Evolutionary conservation across 768 basidiomycete genomes (phyloP).

Genomic region (Lyophyllum decastes): DNA sequence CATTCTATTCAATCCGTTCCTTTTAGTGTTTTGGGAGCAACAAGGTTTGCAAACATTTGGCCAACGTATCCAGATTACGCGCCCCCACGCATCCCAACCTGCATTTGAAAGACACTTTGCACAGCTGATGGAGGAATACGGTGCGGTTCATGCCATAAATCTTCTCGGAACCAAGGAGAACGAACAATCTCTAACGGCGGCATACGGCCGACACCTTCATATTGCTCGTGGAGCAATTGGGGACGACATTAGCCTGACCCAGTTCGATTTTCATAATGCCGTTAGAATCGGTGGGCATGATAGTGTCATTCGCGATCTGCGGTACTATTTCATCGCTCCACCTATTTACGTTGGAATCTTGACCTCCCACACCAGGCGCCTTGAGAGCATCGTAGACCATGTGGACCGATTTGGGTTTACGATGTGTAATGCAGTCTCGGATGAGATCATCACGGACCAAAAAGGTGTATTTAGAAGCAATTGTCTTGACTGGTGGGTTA

Average conservation of each 20-base stretch:
- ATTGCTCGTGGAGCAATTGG: constrained; percentile 62
- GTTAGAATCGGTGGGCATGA: constrained; percentile 87
- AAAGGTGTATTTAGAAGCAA: constrained; percentile 93
- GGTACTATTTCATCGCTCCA: constrained; percentile 34
- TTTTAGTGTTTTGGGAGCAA: constrained; percentile 96
- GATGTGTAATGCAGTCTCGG: constrained; percentile 65
- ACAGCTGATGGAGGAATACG: constrained; percentile 85
- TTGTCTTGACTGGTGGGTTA: constrained; percentile 85
- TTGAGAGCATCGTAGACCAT: constrained; percentile 58
- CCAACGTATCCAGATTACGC: constrained; percentile 91
- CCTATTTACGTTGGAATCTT: not conserved
- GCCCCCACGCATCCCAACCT: constrained; percentile 94
- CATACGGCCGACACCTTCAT: constrained; percentile 82
- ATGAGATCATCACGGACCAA: constrained; percentile 83
- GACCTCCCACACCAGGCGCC: constrained; percentile 41
- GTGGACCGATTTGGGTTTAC: constrained; percentile 87
- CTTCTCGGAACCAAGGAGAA: constrained; percentile 91
- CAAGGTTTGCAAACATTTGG: constrained; percentile 95
- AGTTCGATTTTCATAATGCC: constrained; percentile 92
- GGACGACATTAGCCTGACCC: constrained; percentile 75
- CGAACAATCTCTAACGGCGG: constrained; percentile 78
- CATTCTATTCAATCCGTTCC: constrained; percentile 11
- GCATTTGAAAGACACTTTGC: constrained; percentile 95
- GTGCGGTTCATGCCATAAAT: constrained; percentile 84
- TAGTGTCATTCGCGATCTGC: constrained; percentile 73